Base-by-base conservation (phyloP, 2,329 filamentous ascomycete genomes). In the Penicillium psychrosexuale region DNA sequence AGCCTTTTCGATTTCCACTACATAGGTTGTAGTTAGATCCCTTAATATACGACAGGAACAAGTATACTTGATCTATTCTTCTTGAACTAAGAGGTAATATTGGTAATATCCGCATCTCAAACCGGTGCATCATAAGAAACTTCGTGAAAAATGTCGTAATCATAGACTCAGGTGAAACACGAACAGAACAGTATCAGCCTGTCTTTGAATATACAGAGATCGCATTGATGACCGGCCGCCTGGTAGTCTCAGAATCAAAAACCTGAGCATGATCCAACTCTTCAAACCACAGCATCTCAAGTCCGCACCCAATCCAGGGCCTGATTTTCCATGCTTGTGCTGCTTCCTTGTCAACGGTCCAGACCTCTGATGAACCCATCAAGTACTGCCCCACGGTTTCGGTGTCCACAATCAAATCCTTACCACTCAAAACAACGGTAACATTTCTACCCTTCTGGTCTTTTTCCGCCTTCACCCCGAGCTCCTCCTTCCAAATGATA, bases 401-500 rank as follows among this genome's bases (percentile, higher is more conserved):
- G 0, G 84, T 83, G 64, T 88, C 79, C 5, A 88, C 83, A 59
- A 90, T 88, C 43, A 88, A 69, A 71, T 89, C 87, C 50, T 77
- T 74, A 8, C 81, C 83, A 7, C 82, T 78, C 24, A 89, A 73
- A 53, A 76, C 81, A 0, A 88, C 84, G 0, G 82, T 84, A 11
- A 85, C 80, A 17, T 71, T 58, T 44, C 74, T 69, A 15, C 70
- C 67, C 31, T 43, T 17, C 27, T 47, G 47, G 9, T 30, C 9
- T 9, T 39, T 51, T 30, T 52, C 43, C 24, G 17, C 38, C 38
- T 48, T 51, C 36, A 51, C 19, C 5, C 79, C 59, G 43, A 89
- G 69, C 57, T 88, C 84, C 45, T 89, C 84, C 61, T 83, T 84
- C 87, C 87, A 90, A 8, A 88, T 72, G 37, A 88, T 83, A 59